Conservation (phyloP, 2,329 filamentous ascomycete species). For the Seiridium unicorne region DNA sequence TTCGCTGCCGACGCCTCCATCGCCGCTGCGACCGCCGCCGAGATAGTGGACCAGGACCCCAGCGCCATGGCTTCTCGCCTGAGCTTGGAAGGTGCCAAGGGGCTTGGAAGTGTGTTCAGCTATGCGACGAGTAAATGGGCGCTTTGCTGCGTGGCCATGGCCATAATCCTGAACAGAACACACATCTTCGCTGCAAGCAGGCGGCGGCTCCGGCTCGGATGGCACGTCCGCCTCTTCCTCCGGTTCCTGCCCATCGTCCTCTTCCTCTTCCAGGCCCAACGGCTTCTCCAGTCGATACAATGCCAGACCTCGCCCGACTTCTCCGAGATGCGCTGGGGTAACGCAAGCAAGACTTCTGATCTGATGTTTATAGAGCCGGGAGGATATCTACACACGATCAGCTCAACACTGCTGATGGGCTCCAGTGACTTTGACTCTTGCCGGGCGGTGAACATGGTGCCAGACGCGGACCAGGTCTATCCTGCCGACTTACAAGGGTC, state of each 20-base stretch:
- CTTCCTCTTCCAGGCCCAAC: constrained; percentile 66
- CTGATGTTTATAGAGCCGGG: constrained; percentile 71
- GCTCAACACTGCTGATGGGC: constrained; percentile 70
- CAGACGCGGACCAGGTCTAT: constrained; percentile 47
- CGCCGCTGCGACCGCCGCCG: constrained; percentile 36
- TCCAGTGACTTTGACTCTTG: constrained; percentile 75
- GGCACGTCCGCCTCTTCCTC: constrained; percentile 68
- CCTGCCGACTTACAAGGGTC: constrained; percentile 68
- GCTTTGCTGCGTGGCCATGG: constrained; percentile 80
- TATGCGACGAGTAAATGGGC: constrained; percentile 95
- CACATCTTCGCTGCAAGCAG: constrained; percentile 91
- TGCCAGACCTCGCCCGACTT: constrained; percentile 85
- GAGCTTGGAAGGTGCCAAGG: constrained; percentile 60
- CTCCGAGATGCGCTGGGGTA: constrained; percentile 66
- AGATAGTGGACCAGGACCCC: constrained; percentile 41
- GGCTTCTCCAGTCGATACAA: constrained; percentile 78
- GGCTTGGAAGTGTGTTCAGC: constrained; percentile 81
- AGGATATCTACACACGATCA: constrained; percentile 68
- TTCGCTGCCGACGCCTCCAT: constrained; percentile 36
- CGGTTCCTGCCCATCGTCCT: constrained; percentile 70
- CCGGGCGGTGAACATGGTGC: constrained; percentile 70
- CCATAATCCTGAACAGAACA: constrained; percentile 84
- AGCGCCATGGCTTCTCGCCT: constrained; percentile 44
- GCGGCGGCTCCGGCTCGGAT: constrained; percentile 72
- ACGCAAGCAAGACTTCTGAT: constrained; percentile 60